Evolutionary conservation across 106 monocot genomes (phyloP), one percentile per base, ranked within the genome.

Genomic region (Ottelia alismoides): DNA sequence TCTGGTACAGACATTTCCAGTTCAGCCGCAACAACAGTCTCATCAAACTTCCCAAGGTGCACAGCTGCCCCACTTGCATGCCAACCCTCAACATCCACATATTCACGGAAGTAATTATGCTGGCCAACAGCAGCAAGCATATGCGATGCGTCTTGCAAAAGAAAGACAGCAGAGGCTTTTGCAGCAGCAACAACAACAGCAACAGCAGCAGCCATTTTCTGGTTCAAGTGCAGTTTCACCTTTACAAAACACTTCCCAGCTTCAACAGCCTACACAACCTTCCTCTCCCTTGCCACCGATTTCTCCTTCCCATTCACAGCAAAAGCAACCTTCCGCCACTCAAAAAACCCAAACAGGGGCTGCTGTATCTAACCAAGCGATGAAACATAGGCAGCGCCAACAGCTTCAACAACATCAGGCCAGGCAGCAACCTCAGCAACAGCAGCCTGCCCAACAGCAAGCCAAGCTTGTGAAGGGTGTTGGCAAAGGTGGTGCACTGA

Each of bases 361-460:
- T 23, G 65, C 49, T 22, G 31, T 74, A 3, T 52, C 72, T 4
- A 75, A 61, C 64, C 81, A 73, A 59, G 32, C 64, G 25, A 62
- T 61, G 44, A 96, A 96, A 61, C 89, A 78, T 52, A 76, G 83
- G 69, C 88, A 78, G 45, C 57, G 62, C 17, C 87, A 62, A 51
- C 81, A 78, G 48, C 61, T 47, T 45, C 85, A 81, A 31, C 84
- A 75, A 14, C 75, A 77, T 12, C 70, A 63, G 26, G 9, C 52
- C 24, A 75, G 60, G 22, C 82, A 73, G 1, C 79, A 76, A 48
- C 60, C 65, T 52, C 74, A 65, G 21, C 47, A 69, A 35, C 77
- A 76, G 25, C 78, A 70, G 45, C 45, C 2, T n/a, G 30, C 22
- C 22, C 28, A 49, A 0, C 31, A 26, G 40, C 83, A 76, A 27